Evolutionary conservation across 108 stramenopile genomes (phyloP), one percentile per base, ranked within the genome.

Genomic region (Cyclotella baltica): DNA sequence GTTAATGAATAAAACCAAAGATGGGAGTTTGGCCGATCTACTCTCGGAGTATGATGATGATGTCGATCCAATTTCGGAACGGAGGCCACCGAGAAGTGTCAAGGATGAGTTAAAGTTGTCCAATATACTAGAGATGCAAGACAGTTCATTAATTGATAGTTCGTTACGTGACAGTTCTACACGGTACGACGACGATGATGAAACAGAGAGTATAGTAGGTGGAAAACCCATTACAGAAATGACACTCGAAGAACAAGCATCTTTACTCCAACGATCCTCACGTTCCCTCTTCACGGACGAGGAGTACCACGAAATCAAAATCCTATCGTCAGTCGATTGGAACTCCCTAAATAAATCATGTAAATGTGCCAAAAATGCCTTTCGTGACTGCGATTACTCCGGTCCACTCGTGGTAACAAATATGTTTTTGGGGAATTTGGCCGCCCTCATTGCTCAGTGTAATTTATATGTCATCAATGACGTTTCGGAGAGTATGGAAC

Each of bases 291-390:
- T 62, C 33, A 50, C 48, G 9, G 70, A 67, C 19, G 23, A 62
- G 58, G 57, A 38, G 3, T 22, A 22, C 15, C 51, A 57, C 29
- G 48, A 37, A 2, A 31, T 68, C 31, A 28, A 43, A 2, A 70
- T 73, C 13, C 38, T 80, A 3, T 68, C 80, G 0, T 74, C 80
- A 0, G 63, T 81, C 35, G 80, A 81, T 71, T 81, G 80, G 80
- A 68, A 62, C 30, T 81, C 80, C 0, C 55, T 81, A 1, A 62
- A 35, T 10, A 81, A 75, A 56, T 81, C 80, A 25, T 81, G 80
- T 63, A 81, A 70, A 55, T 59, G 59, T 23, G 80, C 80, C 38
- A 81, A 81, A 40, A 69, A 66, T 63, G 50, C 73, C 0, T 74
- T 81, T 38, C 73, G 62, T 20, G 73, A 81, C 56, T 36, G 47